These are phyloP conservation scores for Aspergillus panamensis DNA, from an alignment of 495 filamentous ascomycete genomes.

Conservation along the genomic window DNA sequence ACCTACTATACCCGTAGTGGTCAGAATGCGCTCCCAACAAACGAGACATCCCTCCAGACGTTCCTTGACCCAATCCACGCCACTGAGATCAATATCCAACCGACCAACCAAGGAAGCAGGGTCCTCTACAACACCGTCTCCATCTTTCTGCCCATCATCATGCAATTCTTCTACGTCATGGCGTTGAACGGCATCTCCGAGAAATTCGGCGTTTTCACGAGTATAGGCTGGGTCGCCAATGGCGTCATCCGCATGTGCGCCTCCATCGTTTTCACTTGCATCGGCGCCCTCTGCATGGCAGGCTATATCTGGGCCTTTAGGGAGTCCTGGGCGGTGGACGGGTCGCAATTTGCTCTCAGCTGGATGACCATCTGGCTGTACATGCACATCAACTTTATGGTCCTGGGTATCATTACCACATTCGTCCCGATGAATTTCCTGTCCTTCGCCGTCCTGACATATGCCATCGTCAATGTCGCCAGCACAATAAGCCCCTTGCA, in stretches of 20 bases:
- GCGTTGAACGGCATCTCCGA: conserved; percentile 34
- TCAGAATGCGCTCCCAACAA: conserved; percentile 14
- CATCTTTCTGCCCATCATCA: conserved; percentile 41
- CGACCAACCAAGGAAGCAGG: conserved; percentile 39
- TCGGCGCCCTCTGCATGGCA: conserved; percentile 38
- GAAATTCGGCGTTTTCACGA: conserved; percentile 35
- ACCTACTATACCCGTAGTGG: conserved; percentile 30
- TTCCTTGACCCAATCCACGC: conserved; percentile 38
- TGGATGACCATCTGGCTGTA: conserved; percentile 48
- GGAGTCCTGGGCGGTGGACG: conserved; percentile 37
- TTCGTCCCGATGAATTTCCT: conserved; percentile 24
- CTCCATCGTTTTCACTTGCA: conserved; percentile 40
- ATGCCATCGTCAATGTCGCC: conserved; percentile 43
- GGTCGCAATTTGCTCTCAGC: conserved; percentile 37
- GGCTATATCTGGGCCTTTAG: conserved; percentile 48
- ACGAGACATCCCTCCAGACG: conserved; percentile 24
- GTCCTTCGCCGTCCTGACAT: conserved; percentile 42
- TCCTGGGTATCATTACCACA: conserved; percentile 25
- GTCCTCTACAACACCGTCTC: conserved; percentile 45
- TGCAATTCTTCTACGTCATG: conserved; percentile 49
- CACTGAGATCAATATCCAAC: conserved; percentile 35
- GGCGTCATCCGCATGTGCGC: conserved; percentile 33
- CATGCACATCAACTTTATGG: conserved; percentile 42
- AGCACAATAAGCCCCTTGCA: conserved; percentile 43
- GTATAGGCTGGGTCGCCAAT: conserved; percentile 31